Conservation (phyloP, 1,139 yeast genomes). For the Yamadazyma jaroonii region DNA sequence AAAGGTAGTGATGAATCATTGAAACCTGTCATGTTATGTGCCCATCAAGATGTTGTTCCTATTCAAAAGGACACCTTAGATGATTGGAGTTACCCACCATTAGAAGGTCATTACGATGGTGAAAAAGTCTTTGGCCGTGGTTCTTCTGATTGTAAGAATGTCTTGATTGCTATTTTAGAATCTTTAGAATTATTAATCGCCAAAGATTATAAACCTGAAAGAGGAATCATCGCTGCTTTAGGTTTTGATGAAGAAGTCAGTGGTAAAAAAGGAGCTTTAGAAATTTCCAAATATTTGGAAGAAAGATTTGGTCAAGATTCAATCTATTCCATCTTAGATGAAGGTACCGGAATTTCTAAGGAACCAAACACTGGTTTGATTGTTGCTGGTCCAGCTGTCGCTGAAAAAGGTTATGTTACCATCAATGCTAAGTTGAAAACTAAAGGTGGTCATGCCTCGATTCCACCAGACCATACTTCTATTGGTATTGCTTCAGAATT, state of each 20-base stretch:
- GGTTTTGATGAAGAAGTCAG: constrained; percentile 47
- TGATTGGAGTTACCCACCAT: constrained; percentile 71
- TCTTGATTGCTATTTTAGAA: constrained; percentile 38
- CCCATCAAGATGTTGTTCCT: constrained; percentile 86
- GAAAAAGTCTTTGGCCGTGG: constrained; percentile 39
- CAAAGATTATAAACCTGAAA: constrained; percentile 28
- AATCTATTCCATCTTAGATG: constrained; percentile 40
- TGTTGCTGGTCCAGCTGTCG: constrained; percentile 37
- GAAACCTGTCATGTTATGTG: constrained; percentile 67
- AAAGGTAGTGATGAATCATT: constrained; percentile 51
- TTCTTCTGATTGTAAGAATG: constrained; percentile 41
- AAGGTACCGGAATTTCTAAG: constrained; percentile 34
- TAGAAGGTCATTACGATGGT: constrained; percentile 67
- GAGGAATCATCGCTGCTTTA: constrained; percentile 40
- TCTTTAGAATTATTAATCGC: constrained; percentile 33
- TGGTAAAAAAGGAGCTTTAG: constrained; percentile 35
- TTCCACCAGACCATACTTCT: constrained; percentile 47
- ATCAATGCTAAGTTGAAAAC: constrained; percentile 31
- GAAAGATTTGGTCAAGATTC: constrained; percentile 31
- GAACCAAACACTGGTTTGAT: constrained; percentile 30
- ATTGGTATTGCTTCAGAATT: constrained; percentile 45
- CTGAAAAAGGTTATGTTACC: constrained; percentile 43
- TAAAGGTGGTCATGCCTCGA: constrained; percentile 46
- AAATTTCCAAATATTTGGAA: constrained; percentile 23
- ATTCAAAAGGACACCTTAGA: constrained; percentile 56